Conservation (phyloP, 2,329 filamentous ascomycete species). For the Endocalyx cinctus region DNA sequence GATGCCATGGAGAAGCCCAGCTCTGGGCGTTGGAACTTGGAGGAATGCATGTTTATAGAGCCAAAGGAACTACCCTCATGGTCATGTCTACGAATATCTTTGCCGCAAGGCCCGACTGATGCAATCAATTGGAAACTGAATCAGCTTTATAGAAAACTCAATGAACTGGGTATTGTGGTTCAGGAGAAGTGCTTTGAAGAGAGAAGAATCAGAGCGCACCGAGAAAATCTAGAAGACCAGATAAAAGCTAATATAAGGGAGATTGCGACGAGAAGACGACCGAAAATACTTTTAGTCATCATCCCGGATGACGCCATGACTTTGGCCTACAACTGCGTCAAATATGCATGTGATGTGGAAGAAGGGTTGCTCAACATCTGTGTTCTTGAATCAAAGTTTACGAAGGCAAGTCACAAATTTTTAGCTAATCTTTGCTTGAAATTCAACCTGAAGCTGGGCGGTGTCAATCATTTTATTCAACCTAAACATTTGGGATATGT, state of each 20-base stretch:
- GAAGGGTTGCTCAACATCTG: not conserved
- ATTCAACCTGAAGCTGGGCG: constrained; percentile 60
- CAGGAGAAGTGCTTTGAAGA: not conserved
- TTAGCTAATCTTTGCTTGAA: constrained; percentile 54
- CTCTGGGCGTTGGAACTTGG: constrained; percentile 4
- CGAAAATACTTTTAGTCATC: constrained; percentile 40
- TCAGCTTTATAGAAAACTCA: constrained; percentile 3
- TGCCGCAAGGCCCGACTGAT: no score
- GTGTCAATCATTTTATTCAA: constrained; percentile 53
- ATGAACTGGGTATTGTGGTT: constrained; percentile 2
- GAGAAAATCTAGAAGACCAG: no score
- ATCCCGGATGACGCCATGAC: constrained; percentile 39
- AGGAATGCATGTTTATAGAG: constrained; percentile 1
- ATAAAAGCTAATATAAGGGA: constrained; percentile 3
- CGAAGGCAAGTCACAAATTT: constrained; percentile 26
- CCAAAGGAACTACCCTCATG: constrained; percentile 1
- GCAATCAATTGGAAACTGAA: no score
- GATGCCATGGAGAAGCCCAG: constrained; percentile 1
- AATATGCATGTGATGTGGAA: constrained; percentile 49
- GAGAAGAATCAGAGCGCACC: no score
- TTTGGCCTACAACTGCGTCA: constrained; percentile 52
- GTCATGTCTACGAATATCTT: constrained; percentile 5
- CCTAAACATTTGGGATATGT: constrained; percentile 49
- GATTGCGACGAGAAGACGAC: not conserved
- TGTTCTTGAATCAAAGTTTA: not conserved